Percentiles rank a stretch among this genome's conserved stretches.
These are phyloP conservation scores for Digitaria exilis DNA, from an alignment of 202 grass and related monocot genomes.

Conservation along the genomic window DNA sequence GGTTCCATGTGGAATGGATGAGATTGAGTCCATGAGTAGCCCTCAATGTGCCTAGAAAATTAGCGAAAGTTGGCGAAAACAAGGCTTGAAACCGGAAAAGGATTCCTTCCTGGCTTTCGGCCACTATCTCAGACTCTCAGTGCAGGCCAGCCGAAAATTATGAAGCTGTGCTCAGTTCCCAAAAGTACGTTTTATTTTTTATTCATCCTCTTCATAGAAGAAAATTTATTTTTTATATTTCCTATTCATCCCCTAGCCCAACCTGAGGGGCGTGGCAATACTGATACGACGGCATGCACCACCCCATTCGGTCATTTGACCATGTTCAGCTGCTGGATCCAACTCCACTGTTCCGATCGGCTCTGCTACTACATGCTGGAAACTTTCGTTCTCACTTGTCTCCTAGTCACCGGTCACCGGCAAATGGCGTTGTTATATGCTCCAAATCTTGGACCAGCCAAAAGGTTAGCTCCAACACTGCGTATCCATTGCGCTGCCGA, in stretches of 20 bases:
- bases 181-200: too few relatives aligned
- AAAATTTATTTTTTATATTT: too few relatives aligned
- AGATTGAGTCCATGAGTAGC: too few relatives aligned
- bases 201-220: too few relatives aligned
- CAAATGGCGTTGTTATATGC: neutral
- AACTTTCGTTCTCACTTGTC: neutral
- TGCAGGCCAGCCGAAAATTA: neutral
- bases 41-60: too few relatives aligned
- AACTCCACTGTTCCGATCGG: neutral
- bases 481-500: conserved; percentile 25
- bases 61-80: too few relatives aligned
- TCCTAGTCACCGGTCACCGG: neutral
- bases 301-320: neutral
- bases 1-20: too few relatives aligned
- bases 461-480: neutral
- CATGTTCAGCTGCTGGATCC: neutral
- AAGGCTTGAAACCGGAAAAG: too few relatives aligned
- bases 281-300: conserved; percentile 5
- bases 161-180: too few relatives aligned
- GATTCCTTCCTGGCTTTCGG: too few relatives aligned
- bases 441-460: neutral
- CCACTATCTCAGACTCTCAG: neutral
- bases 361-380: conserved; percentile 7
- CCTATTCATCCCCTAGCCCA: too few relatives aligned
- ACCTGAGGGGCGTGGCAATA: neutral